Evolutionary conservation across 2,329 filamentous ascomycete genomes (phyloP).

Genomic region (Mollisiaceae sp.): DNA sequence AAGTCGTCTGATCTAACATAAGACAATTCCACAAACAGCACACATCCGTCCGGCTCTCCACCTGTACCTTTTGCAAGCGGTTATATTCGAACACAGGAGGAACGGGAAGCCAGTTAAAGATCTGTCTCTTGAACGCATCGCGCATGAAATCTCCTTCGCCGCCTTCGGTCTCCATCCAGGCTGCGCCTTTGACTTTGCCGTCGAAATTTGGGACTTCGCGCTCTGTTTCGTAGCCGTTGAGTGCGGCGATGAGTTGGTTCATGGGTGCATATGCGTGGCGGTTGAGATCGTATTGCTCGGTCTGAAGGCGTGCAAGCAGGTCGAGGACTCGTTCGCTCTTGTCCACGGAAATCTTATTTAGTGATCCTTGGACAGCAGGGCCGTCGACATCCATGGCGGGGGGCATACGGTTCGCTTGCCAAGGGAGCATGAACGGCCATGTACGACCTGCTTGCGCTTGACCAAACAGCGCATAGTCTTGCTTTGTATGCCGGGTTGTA

Average conservation of each 20-base stretch:
- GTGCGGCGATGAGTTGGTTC: slow-evolving; percentile 9
- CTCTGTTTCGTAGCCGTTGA: slow-evolving; percentile 9
- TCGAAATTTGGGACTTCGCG: not conserved
- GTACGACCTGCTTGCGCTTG: slow-evolving; percentile 22
- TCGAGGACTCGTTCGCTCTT: slow-evolving; percentile 3
- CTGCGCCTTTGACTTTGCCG: not conserved
- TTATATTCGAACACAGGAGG: slow-evolving; percentile 10
- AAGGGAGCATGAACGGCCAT: slow-evolving; percentile 25
- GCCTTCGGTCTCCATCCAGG: not conserved
- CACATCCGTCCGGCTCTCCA: slow-evolving; percentile 22
- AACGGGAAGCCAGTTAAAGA: slow-evolving; percentile 25
- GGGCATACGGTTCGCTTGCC: slow-evolving; percentile 20
- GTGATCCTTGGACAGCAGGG: slow-evolving; percentile 17
- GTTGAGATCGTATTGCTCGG: slow-evolving; percentile 20
- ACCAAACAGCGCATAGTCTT: slow-evolving; percentile 21
- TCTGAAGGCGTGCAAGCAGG: slow-evolving; percentile 16
- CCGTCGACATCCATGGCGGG: slow-evolving; percentile 25
- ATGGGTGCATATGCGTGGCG: slow-evolving; percentile 18
- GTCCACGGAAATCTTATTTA: not conserved
- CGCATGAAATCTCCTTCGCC: slow-evolving; percentile 20
- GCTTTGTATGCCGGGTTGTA: slow-evolving; percentile 15
- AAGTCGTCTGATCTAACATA: slow-evolving; percentile 20
- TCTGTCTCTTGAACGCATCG: slow-evolving; percentile 20
- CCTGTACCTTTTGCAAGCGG: slow-evolving; percentile 17
- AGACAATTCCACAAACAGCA: slow-evolving; percentile 25